These are phyloP conservation scores for Penicillium concentricum DNA, from an alignment of 2,329 filamentous ascomycete genomes.

Conservation along the genomic window DNA sequence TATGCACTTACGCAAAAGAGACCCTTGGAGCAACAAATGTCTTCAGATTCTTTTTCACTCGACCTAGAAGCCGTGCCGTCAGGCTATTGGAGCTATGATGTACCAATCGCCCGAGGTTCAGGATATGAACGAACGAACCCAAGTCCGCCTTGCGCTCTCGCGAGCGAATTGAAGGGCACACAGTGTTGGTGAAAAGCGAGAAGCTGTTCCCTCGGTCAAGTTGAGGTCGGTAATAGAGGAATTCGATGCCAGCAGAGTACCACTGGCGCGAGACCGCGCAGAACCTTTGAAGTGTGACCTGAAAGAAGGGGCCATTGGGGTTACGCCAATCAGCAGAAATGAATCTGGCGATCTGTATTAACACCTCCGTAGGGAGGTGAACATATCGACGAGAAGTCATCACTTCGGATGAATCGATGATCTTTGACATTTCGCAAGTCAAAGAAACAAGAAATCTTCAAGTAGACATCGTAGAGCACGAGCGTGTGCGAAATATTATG, in stretches of 20 bases:
- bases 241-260: conserved; percentile 53
- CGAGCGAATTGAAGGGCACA: conserved; percentile 51
- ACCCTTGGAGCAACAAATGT: conserved; percentile 59
- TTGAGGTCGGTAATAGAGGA: conserved; percentile 54
- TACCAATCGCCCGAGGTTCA: conserved; percentile 57
- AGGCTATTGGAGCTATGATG: conserved; percentile 59
- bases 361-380: conserved; percentile 4
- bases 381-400: conserved; percentile 2
- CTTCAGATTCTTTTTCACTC: conserved; percentile 53
- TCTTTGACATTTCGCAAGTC: neutral
- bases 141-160: conserved; percentile 46
- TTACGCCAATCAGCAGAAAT: neutral
- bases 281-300: conserved; percentile 51
- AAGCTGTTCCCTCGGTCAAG: conserved; percentile 53
- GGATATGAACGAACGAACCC: conserved; percentile 50
- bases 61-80: conserved; percentile 57
- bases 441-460: neutral
- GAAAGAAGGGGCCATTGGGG: conserved; percentile 19
- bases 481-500: neutral
- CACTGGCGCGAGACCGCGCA: conserved; percentile 56
- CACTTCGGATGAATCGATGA: neutral
- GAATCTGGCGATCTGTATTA: neutral
- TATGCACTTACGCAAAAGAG: conserved; percentile 52
- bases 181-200: conserved; percentile 53
- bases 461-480: neutral